Percentiles rank a stretch among this genome's conserved stretches.
These are phyloP conservation scores for Diaporthe capsici DNA, from an alignment of 2,329 filamentous ascomycete genomes.

Conservation along the genomic window DNA sequence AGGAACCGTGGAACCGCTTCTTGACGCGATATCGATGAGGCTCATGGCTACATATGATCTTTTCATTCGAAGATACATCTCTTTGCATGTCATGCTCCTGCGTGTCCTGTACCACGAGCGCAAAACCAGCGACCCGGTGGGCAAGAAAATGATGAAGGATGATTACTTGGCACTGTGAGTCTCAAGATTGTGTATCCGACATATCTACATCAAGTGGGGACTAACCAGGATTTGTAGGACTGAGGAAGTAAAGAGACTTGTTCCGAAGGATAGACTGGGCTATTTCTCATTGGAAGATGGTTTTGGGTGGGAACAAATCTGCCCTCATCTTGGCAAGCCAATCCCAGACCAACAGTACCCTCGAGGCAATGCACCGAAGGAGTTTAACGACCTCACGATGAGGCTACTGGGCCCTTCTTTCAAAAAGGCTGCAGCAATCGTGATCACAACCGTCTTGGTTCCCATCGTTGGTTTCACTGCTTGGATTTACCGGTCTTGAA, in stretches of 20 bases:
- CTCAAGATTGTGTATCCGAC: not conserved
- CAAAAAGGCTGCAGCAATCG: conserved; percentile 12
- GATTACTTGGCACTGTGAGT: conserved; percentile 27
- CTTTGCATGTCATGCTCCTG: conserved; percentile 47
- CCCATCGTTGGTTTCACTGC: not conserved
- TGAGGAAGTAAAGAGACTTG: conserved; percentile 37
- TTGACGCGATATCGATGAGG: conserved; percentile 29
- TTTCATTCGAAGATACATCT: conserved; percentile 41
- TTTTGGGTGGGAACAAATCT: conserved; percentile 55
- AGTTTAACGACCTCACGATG: conserved; percentile 44
- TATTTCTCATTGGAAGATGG: conserved; percentile 52
- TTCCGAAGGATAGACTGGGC: conserved; percentile 46
- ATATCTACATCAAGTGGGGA: not conserved
- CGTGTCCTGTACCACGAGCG: conserved; percentile 31
- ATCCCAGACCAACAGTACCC: conserved; percentile 50
- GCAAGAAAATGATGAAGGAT: not conserved
- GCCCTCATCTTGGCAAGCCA: conserved; percentile 49
- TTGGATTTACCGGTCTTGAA: not conserved
- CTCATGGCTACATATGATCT: conserved; percentile 24
- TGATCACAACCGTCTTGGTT: not conserved
- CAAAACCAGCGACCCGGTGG: conserved; percentile 12
- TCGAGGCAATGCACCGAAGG: conserved; percentile 48
- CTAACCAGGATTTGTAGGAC: conserved; percentile 23
- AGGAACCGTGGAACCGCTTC: conserved; percentile 3
- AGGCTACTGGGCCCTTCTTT: conserved; percentile 3